Conservation (phyloP, 192 early-diverging fungal species). For the Polychytrium aggregatum region DNA sequence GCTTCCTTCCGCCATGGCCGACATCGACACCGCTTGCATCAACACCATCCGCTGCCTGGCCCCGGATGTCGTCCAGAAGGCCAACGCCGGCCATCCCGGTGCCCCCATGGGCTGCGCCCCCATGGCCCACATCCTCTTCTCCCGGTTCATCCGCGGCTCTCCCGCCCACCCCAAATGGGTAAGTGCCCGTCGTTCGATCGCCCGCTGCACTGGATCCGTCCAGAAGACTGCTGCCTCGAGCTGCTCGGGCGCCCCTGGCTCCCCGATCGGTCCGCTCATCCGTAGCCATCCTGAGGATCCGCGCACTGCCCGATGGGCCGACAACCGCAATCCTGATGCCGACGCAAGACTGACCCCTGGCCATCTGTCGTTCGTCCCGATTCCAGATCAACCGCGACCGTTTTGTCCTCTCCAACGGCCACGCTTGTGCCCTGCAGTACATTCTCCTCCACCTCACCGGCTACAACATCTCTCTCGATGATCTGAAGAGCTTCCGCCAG, state of each 20-base stretch:
- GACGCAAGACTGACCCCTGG: no score
- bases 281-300: no score
- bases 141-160: constrained; percentile 69
- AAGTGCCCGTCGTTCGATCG: constrained; percentile 22
- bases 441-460: constrained; percentile 78
- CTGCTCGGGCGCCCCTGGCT: no score
- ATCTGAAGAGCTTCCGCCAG: constrained; percentile 86
- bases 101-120: constrained; percentile 98
- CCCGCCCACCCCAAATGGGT: constrained; percentile 85
- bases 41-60: constrained; percentile 86
- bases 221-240: no score
- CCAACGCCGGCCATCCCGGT: constrained; percentile 93
- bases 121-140: constrained; percentile 83
- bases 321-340: no score
- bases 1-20: constrained; percentile 81
- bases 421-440: constrained; percentile 89
- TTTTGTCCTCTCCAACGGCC: constrained; percentile 96
- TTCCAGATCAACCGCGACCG: constrained; percentile 83
- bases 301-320: no score
- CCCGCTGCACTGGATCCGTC: no score
- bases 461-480: constrained; percentile 77
- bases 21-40: constrained; percentile 39
- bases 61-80: constrained; percentile 76
- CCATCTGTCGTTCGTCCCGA: no score
- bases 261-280: no score